Conservation (phyloP, 2,329 filamentous ascomycete species). For the Aspergillus fischeri region DNA sequence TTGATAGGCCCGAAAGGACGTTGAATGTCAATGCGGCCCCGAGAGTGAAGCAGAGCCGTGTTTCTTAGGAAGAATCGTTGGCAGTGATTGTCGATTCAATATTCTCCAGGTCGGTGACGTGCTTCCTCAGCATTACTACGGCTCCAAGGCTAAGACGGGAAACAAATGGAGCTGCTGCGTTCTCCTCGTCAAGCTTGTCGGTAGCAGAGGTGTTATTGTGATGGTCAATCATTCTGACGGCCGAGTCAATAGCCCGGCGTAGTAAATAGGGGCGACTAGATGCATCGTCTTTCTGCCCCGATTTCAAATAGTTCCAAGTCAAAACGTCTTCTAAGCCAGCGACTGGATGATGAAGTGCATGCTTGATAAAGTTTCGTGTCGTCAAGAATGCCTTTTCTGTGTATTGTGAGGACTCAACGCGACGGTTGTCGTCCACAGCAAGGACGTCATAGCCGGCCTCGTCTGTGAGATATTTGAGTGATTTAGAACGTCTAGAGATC, state of each 20-base stretch:
- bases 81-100: constrained; percentile 10
- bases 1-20: neutral
- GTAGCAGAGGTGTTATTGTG: constrained; percentile 19
- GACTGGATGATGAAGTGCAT: constrained; percentile 41
- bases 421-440: constrained; percentile 43
- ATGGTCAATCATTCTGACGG: constrained; percentile 24
- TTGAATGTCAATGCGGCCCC: neutral
- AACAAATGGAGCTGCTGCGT: constrained; percentile 25
- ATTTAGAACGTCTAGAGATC: no score
- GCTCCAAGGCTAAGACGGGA: constrained; percentile 31
- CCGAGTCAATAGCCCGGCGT: constrained; percentile 21
- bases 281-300: neutral
- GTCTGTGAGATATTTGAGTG: constrained; percentile 32
- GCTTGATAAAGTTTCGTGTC: constrained; percentile 49
- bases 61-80: neutral
- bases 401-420: constrained; percentile 47
- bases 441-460: constrained; percentile 59
- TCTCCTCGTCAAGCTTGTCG: constrained; percentile 8
- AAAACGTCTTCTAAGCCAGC: constrained; percentile 50
- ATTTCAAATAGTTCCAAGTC: constrained; percentile 47
- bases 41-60: neutral
- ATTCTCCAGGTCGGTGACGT: constrained; percentile 23
- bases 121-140: constrained; percentile 28
- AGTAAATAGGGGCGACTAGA: constrained; percentile 19
- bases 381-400: constrained; percentile 54